phyloP scores from a whole-genome alignment of 2,329 filamentous ascomycete genomes.

The Rhynchosporium secalis region DNA sequence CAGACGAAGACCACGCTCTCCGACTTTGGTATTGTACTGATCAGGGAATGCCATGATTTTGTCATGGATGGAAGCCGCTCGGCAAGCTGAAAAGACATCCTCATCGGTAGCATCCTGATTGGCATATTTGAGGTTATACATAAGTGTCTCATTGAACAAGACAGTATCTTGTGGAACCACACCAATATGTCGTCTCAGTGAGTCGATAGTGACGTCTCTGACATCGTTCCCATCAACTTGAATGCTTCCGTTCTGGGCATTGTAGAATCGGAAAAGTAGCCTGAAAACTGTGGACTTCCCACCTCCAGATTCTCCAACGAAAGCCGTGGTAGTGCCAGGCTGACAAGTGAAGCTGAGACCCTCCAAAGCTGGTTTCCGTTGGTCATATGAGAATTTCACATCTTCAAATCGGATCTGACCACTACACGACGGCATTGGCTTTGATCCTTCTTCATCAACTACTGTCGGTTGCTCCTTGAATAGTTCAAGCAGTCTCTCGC shows the following conservation, averaged over 20 bases:
- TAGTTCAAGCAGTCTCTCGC: conserved; percentile 88
- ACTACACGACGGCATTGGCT: conserved; percentile 64
- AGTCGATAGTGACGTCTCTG: conserved; percentile 86
- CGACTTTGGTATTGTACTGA: conserved; percentile 84
- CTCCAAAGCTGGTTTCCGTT: conserved; percentile 79
- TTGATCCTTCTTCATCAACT: conserved; percentile 69
- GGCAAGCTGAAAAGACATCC: conserved; percentile 78
- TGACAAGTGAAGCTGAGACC: conserved; percentile 81
- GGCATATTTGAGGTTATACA: conserved; percentile 93
- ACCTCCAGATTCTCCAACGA: conserved; percentile 94
- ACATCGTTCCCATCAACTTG: conserved; percentile 83
- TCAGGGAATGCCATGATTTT: conserved; percentile 88
- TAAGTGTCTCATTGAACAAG: conserved; percentile 88
- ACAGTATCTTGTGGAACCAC: conserved; percentile 97
- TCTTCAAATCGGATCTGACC: conserved; percentile 86
- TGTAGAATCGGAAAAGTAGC: conserved; percentile 95
- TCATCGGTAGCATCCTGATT: conserved; percentile 79
- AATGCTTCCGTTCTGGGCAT: conserved; percentile 76
- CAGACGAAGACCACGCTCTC: conserved; percentile 81
- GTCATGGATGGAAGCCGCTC: conserved; percentile 87
- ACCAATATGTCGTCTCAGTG: conserved; percentile 85
- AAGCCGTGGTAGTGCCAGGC: conserved; percentile 90
- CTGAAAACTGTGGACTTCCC: conserved; percentile 97
- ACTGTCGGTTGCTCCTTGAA: conserved; percentile 97
- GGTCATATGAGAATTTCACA: conserved; percentile 88